A percentile compares a stretch with the other conserved stretches of the same genome.
phyloP scores from a whole-genome alignment of 1,284 basidiomycete species.

The Ustilago crameri region DNA sequence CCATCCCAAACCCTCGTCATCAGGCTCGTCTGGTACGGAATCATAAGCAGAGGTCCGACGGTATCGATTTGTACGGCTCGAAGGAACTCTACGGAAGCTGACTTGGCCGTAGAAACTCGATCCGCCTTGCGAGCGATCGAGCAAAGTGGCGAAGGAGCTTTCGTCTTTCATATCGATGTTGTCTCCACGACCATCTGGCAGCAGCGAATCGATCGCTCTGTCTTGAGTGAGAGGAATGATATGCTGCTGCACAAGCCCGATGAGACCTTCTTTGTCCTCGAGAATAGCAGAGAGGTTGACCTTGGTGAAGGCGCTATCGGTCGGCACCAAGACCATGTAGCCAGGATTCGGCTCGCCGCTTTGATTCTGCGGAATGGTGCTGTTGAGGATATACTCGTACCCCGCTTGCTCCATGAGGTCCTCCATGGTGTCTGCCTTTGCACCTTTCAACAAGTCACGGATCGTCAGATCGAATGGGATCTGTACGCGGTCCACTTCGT shows the following conservation, averaged over 20 bases:
- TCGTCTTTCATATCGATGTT: slow-evolving; percentile 50
- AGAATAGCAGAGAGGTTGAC: slow-evolving; percentile 85
- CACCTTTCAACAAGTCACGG: slow-evolving; percentile 83
- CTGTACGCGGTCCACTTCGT: slow-evolving; percentile 84
- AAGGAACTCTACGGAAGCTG: slow-evolving; percentile 46
- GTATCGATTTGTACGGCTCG: slow-evolving; percentile 14
- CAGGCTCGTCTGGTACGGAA: slow-evolving; percentile 6
- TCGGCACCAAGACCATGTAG: slow-evolving; percentile 79
- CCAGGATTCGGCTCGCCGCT: slow-evolving; percentile 7
- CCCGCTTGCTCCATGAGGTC: slow-evolving; percentile 74
- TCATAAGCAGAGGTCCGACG: slow-evolving; percentile 3
- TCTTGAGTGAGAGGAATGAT: slow-evolving; percentile 76
- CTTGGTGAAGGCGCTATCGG: slow-evolving; percentile 89
- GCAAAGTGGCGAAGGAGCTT: slow-evolving; percentile 44
- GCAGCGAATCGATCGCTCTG: slow-evolving; percentile 24
- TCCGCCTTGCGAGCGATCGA: slow-evolving; percentile 56
- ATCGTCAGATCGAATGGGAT: slow-evolving; percentile 87
- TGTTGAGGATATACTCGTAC: slow-evolving; percentile 87
- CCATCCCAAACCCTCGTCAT: slow-evolving; percentile 72
- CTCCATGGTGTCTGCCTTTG: slow-evolving; percentile 82
- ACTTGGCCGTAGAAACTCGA: slow-evolving; percentile 53
- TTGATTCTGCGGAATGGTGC: slow-evolving; percentile 70
- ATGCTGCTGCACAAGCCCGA: slow-evolving; percentile 84
- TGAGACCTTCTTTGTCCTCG: slow-evolving; percentile 70
- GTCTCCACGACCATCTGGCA: slow-evolving; percentile 30